phyloP scores from a whole-genome alignment of 495 filamentous ascomycete genomes.

The Geoglossum glabrum region DNA sequence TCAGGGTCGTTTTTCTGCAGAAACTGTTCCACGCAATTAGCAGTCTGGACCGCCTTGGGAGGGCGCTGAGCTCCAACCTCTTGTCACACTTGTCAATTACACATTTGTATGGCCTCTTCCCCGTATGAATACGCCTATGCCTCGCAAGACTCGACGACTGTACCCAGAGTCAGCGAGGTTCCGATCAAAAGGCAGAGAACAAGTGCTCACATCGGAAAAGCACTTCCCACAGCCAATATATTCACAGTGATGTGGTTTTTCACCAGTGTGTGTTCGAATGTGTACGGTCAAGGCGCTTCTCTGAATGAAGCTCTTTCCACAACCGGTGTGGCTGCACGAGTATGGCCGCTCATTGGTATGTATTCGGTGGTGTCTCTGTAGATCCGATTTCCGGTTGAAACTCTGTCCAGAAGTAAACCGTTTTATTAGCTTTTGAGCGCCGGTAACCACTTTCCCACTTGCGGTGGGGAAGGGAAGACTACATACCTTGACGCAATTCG shows the following conservation, averaged over 20 bases:
- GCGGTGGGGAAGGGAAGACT: too few relatives aligned
- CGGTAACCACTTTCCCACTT: background rate
- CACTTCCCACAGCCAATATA: conserved; percentile 62
- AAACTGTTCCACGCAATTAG: conserved; percentile 34
- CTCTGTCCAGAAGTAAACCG: conserved; percentile 28
- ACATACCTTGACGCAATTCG: conserved; percentile 16
- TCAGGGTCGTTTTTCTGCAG: conserved; percentile 74
- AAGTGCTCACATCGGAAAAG: conserved; percentile 54
- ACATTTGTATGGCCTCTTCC: conserved; percentile 70
- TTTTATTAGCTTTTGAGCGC: background rate
- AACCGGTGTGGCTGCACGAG: conserved; percentile 43
- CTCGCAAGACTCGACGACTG: conserved; percentile 76
- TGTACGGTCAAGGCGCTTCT: conserved; percentile 75
- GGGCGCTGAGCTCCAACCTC: conserved; percentile 32
- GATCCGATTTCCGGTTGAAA: conserved; percentile 85
- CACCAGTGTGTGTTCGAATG: conserved; percentile 69
- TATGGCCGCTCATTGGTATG: conserved; percentile 82
- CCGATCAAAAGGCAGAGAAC: background rate
- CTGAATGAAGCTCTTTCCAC: conserved; percentile 81
- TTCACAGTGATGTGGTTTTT: conserved; percentile 74
- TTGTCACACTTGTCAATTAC: conserved; percentile 57
- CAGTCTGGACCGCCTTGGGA: background rate
- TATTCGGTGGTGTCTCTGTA: conserved; percentile 73
- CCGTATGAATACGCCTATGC: conserved; percentile 73
- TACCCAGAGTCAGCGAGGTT: background rate